Evolutionary conservation across 805 yeast species (phyloP), one percentile per base, ranked within the genome.

Genomic region (Ogataea paradorogensis): DNA sequence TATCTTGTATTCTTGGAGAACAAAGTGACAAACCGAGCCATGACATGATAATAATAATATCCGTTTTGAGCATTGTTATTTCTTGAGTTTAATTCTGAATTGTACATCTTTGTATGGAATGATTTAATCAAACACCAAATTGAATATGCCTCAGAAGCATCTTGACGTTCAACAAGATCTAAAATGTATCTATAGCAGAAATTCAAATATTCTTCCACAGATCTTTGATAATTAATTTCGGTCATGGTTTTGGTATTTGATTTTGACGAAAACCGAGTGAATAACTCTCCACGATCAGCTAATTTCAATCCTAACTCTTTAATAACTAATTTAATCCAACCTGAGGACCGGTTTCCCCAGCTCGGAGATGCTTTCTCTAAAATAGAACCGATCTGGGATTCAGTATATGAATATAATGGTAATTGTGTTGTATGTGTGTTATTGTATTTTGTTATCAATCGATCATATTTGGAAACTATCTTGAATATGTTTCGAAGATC

Each of bases 1-100:
- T 60, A 64, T 33, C 67, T 45, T 33, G 41, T 48, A 27, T 53
- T 57, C 36, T 56, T 61, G 10, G 66, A 57, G 27, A 64, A 61
- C 6, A 45, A 36, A 9, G 48, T 36, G 8, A 65, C 50, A 28
- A 63, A 27, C 15, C 51, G 52, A 0, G 61, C 47, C 21, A 63
- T 27, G 2, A 58, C 41, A 38, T 47, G 48, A 42, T 59, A 61
- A 42, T 52, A 62, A 27, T 56, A 58, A 28, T 45, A 63, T 9
- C 56, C 53, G 40, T 61, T 62, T 5, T 45, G 38, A 4, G 42
- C 31, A 32, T 58, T 58, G 35, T 64, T 62, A 30, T 52, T 55
- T 15, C 40, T 38, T 0, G 61, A 46, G 15, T 50, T 35, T 13
- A 56, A 32, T 10, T 45, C 45, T 1, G 59, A 46, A 33, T 56